Conservation (phyloP, 257 asterid species). For the Mentha longifolia region DNA sequence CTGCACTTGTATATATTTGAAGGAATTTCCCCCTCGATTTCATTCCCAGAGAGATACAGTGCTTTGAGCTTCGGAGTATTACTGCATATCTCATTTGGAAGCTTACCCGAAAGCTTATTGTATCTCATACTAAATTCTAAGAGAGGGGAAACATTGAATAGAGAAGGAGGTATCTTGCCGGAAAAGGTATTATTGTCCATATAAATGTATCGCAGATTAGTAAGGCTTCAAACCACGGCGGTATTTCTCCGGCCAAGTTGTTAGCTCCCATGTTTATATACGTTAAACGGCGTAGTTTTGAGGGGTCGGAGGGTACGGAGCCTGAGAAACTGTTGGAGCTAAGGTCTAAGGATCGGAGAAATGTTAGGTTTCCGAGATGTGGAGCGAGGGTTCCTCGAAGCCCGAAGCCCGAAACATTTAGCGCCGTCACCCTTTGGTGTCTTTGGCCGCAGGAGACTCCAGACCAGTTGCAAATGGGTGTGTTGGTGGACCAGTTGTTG, state of each 20-base stretch:
- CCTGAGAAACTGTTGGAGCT: slow-evolving; percentile 29
- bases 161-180: slow-evolving; percentile 15
- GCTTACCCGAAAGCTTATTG: background rate
- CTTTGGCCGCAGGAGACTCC: slow-evolving; percentile 42
- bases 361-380: slow-evolving; percentile 26
- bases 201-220: background rate
- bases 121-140: background rate
- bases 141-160: background rate
- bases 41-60: background rate
- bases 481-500: slow-evolving; percentile 10
- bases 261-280: background rate
- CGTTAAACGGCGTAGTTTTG: background rate
- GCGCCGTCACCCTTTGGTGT: slow-evolving; percentile 29
- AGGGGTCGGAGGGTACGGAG: background rate
- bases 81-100: slow-evolving; percentile 8
- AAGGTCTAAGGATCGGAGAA: slow-evolving; percentile 13
- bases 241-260: slow-evolving; percentile 26
- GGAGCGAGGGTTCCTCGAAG: slow-evolving; percentile 31
- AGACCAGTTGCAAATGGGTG: slow-evolving; percentile 25
- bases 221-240: background rate
- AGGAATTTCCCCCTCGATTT: slow-evolving; percentile 41
- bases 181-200: background rate
- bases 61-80: slow-evolving; percentile 3
- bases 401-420: slow-evolving; percentile 27
- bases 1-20: slow-evolving; percentile 38